Conservation (phyloP, 169 alveolate species). For the Plasmodium fragile region DNA sequence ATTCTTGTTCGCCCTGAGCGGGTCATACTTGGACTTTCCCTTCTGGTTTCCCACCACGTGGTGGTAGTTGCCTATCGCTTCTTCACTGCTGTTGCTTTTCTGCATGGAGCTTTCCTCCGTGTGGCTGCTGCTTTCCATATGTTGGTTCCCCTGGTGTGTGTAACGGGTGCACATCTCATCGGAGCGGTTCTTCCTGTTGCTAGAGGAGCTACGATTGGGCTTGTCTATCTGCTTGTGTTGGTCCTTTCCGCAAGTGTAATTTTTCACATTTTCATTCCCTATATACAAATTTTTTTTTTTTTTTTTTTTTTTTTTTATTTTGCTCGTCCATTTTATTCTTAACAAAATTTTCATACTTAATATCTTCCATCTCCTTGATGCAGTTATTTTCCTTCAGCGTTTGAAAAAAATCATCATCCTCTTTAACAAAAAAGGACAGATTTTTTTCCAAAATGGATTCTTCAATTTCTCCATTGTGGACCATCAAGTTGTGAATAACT, state of each 20-base stretch:
- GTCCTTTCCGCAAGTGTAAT: not conserved
- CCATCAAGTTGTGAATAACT: conserved; percentile 52
- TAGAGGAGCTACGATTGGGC: not conserved
- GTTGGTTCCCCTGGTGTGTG: not conserved
- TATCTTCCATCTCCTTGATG: conserved; percentile 33
- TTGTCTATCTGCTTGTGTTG: not conserved
- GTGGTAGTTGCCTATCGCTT: not conserved
- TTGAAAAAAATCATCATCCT: conserved; percentile 23
- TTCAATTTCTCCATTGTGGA: conserved; percentile 71
- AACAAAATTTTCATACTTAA: conserved; percentile 26
- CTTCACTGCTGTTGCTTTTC: not conserved
- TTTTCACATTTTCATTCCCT: not conserved
- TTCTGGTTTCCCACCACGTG: not conserved
- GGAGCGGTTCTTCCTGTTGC: not conserved
- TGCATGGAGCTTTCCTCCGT: not conserved
- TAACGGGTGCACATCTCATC: not conserved
- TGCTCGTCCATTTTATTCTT: not conserved
- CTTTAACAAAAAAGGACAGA: conserved; percentile 40
- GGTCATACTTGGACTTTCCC: not conserved
- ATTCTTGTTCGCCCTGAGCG: not conserved
- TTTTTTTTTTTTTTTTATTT: not conserved
- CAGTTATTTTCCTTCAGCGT: conserved; percentile 13
- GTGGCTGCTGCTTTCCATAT: not conserved
- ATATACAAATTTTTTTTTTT: not conserved
- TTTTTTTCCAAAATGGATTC: conserved; percentile 57